Evolutionary conservation across 345 rosid genomes (phyloP).

Genomic region (Aegle marmelos): DNA sequence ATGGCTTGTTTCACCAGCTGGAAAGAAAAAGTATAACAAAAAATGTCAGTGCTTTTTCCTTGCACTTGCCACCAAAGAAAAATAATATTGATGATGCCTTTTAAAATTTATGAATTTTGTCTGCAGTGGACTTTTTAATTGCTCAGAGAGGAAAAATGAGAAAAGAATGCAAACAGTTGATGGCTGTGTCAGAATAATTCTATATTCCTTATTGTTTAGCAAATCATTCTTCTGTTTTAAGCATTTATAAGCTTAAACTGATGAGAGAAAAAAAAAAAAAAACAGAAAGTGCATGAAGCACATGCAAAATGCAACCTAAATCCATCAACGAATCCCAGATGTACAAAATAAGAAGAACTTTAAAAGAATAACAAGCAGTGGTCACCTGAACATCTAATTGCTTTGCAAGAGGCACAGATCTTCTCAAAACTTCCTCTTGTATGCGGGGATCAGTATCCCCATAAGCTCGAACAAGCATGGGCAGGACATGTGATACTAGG

Average conservation of each 20-base stretch:
- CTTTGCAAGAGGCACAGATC: constrained; percentile 62
- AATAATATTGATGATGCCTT: neutral
- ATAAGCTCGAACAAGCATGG: constrained; percentile 88
- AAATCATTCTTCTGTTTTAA: neutral
- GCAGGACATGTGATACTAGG: constrained; percentile 63
- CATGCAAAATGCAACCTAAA: neutral
- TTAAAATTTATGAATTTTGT: neutral
- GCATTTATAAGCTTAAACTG: neutral
- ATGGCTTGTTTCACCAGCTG: constrained; percentile 90
- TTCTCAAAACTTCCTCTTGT: constrained; percentile 90
- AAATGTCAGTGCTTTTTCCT: neutral
- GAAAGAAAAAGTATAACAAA: constrained; percentile 17
- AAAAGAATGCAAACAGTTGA: neutral
- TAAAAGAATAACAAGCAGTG: constrained; percentile 9
- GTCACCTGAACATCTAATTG: constrained; percentile 88
- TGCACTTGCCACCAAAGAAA: neutral
- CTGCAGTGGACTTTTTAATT: neutral
- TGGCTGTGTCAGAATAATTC: neutral
- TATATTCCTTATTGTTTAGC: neutral
- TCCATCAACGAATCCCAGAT: neutral
- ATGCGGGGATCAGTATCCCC: constrained; percentile 93
- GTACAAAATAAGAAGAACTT: neutral
- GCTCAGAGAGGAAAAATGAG: neutral
- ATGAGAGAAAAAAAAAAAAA: neutral
- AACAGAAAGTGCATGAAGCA: neutral